Base-by-base conservation (phyloP, 148 eudicot species). In the Rhododendron molle region DNA sequence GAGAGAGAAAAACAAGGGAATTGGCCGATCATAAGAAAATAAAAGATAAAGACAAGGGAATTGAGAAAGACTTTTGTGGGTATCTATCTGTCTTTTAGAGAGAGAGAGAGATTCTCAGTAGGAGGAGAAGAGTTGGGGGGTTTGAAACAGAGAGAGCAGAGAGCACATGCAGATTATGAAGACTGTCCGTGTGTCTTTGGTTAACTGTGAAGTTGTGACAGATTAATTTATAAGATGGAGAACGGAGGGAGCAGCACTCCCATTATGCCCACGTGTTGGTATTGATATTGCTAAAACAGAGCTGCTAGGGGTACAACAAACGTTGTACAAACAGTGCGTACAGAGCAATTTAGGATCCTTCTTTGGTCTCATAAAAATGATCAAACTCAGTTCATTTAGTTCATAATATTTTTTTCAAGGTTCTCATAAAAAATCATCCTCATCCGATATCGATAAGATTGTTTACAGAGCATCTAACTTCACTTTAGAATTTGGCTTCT, bases 101-200 rank as follows among this genome's bases (percentile, higher is more conserved):
- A 20, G 74, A 78, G 73, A 80, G 78, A 85, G 60, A 40, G 44
- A 40, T 40, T 40, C 60, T 46, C 2, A 46, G 9, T 46, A 46
- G 12, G 49, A 12, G 12, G 12, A 46, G 49, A 46, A 46, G 89
- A 90, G 82, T 85, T 85, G 81, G 85, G 20, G 47, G 88, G 87
- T 58, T 15, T n/a, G 81, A 73, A 83, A 87, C 85, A 83, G 83
- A 81, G 58, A 74, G 84, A 76, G 85, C 23, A 40, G 74, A 86
- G 84, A 71, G 88, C 88, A 88, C 89, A 90, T 88, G 90, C 83
- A 49, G 83, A 85, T 36, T 38, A 28, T 40, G 78, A 43, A 72
- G 72, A 67, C 26, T 69, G 78, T 26, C 85, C 65, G 54, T 1
- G n/a, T 15, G 54, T 28, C 0, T 79, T 46, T 56, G 3, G 4